Evolutionary conservation across 1,139 yeast genomes (phyloP).

Genomic region (Geotrichum citri-aurantii): DNA sequence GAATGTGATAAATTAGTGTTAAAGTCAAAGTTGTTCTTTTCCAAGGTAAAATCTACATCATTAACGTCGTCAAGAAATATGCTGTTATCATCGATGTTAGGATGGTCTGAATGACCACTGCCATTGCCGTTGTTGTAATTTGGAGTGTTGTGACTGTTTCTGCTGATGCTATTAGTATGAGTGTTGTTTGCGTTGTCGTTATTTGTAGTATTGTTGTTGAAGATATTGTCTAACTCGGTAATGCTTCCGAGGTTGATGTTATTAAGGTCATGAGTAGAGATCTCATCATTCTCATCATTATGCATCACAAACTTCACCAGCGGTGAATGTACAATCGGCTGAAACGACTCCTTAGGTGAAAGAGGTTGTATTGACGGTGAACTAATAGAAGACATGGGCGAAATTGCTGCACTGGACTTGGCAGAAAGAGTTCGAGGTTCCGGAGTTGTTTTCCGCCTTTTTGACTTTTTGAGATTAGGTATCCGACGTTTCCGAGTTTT

Average conservation of each 20-base stretch:
- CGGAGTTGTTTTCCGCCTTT: constrained; percentile 19
- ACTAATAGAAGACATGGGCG: constrained; percentile 14
- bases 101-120: constrained; percentile 35
- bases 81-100: not conserved
- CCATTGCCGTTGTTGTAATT: constrained; percentile 37
- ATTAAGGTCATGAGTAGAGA: not conserved
- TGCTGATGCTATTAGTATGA: constrained; percentile 4
- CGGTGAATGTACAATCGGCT: not conserved
- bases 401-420: constrained; percentile 1
- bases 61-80: not conserved
- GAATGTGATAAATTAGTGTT: not conserved
- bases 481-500: constrained; percentile 16
- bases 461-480: constrained; percentile 22
- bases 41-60: not conserved
- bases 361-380: constrained; percentile 10
- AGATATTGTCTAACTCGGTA: constrained; percentile 4
- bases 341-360: constrained; percentile 7
- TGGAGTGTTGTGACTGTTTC: constrained; percentile 23
- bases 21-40: not conserved
- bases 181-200: constrained; percentile 7
- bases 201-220: not conserved
- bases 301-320: not conserved
- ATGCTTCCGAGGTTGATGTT: not conserved
- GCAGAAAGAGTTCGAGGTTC: not conserved
- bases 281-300: not conserved